phyloP scores from a whole-genome alignment of 1,284 basidiomycete species.

The Austropuccinia psidii region DNA sequence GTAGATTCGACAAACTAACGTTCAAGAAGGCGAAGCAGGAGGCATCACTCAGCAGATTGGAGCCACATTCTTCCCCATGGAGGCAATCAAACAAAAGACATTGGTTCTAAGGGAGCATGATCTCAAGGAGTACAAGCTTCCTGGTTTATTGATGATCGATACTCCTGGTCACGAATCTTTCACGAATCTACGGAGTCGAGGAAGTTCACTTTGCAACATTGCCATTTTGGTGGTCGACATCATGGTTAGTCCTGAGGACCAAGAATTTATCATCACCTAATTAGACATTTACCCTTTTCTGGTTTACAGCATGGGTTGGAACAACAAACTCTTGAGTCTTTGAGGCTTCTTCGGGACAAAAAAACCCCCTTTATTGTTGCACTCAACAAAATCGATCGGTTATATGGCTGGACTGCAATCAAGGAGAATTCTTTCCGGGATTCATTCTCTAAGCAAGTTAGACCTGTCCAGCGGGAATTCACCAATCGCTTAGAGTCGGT shows the following conservation, averaged over 20 bases:
- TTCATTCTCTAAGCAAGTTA: slow-evolving; percentile 76
- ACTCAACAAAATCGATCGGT: slow-evolving; percentile 98
- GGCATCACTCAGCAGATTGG: slow-evolving; percentile 99
- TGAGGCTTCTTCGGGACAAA: slow-evolving; percentile 81
- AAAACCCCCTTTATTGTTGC: slow-evolving; percentile 99
- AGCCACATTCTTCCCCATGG: slow-evolving; percentile 98
- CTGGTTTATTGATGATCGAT: slow-evolving; percentile 93
- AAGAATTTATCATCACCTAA: no score
- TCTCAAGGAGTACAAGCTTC: slow-evolving; percentile 86
- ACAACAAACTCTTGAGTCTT: slow-evolving; percentile 91
- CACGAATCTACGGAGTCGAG: slow-evolving; percentile 90
- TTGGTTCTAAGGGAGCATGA: slow-evolving; percentile 79
- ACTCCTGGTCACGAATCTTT: slow-evolving; percentile 99
- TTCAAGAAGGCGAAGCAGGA: slow-evolving; percentile 98
- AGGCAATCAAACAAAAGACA: slow-evolving; percentile 92
- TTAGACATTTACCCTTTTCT: no score
- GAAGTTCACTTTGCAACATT: slow-evolving; percentile 97
- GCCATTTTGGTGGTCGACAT: slow-evolving; percentile 99
- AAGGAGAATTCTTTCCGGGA: slow-evolving; percentile 88
- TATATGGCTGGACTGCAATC: slow-evolving; percentile 88
- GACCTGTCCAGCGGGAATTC: slow-evolving; percentile 80
- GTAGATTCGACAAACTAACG: slow-evolving; percentile 99
- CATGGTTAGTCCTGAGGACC: no score
- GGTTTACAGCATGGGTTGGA: slow-evolving; percentile 99
- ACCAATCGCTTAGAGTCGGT: slow-evolving; percentile 79